phyloP scores from a whole-genome alignment of 2,329 filamentous ascomycete genomes.

The Hirsutella minnesotensis region DNA sequence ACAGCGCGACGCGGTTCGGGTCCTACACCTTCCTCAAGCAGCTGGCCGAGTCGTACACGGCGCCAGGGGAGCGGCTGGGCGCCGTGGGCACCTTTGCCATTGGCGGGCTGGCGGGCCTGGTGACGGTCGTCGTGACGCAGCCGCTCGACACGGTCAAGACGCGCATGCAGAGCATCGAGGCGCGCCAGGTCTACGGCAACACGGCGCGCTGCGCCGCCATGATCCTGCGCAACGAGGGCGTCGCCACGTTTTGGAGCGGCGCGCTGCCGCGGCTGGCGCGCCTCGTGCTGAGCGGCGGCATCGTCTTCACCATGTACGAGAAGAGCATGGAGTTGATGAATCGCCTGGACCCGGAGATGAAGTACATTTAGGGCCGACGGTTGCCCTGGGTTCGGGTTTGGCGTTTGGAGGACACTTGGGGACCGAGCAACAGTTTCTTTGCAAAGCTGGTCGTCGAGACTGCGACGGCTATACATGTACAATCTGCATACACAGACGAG shows the following conservation, averaged over 20 bases:
- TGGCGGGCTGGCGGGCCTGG: conserved; percentile 75
- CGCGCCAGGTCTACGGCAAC: conserved; percentile 70
- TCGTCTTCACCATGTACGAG: conserved; percentile 98
- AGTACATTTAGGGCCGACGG: conserved; percentile 54
- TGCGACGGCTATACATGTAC: no score
- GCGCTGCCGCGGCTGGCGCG: conserved; percentile 76
- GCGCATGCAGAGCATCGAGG: conserved; percentile 92
- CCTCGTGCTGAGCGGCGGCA: conserved; percentile 82
- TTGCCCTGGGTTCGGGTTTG: not conserved
- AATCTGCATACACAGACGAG: no score
- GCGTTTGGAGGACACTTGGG: no score
- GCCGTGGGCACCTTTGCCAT: conserved; percentile 80
- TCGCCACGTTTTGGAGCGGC: conserved; percentile 89
- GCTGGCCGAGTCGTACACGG: conserved; percentile 80
- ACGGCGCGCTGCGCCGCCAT: conserved; percentile 69
- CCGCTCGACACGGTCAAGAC: conserved; percentile 92
- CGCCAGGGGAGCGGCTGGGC: conserved; percentile 89
- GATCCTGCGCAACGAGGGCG: conserved; percentile 81
- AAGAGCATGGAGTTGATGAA: conserved; percentile 88
- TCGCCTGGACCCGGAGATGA: conserved; percentile 66
- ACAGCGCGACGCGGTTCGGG: conserved; percentile 83
- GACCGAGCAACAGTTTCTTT: no score
- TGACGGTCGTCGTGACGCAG: conserved; percentile 73
- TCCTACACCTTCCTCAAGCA: conserved; percentile 87
- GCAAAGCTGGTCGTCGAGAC: no score